These are phyloP conservation scores for Penicillium oxalicum DNA, from an alignment of 2,329 filamentous ascomycete genomes.

Conservation along the genomic window DNA sequence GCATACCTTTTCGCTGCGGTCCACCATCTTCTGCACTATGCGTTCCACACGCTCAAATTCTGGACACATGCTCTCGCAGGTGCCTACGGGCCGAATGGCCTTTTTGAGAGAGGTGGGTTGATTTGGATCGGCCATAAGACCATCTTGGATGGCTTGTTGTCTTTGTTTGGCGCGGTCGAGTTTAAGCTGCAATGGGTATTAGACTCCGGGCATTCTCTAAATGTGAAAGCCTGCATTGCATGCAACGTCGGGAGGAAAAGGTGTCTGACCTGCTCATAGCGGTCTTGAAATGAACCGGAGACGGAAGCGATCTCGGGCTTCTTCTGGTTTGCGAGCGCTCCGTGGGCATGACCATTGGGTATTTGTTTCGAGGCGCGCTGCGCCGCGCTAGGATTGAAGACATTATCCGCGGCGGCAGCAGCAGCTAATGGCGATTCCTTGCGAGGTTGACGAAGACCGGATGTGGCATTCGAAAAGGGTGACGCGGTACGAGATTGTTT, in stretches of 20 bases:
- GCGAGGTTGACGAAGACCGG: too few species aligned
- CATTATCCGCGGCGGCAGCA: neutral
- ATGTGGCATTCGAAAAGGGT: too few species aligned
- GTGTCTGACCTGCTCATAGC: slow-evolving; percentile 33
- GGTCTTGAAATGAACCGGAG: slow-evolving; percentile 27
- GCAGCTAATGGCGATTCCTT: neutral
- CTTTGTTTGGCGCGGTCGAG: slow-evolving; percentile 46
- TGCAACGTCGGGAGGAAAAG: neutral
- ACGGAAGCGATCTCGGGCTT: slow-evolving; percentile 21
- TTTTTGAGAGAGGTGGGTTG: slow-evolving; percentile 55
- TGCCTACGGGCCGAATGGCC: slow-evolving; percentile 57
- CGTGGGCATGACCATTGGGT: slow-evolving; percentile 5
- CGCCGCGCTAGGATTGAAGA: slow-evolving; percentile 1
- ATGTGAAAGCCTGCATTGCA: neutral
- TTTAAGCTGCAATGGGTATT: slow-evolving; percentile 38
- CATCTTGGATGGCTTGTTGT: slow-evolving; percentile 47
- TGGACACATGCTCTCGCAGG: slow-evolving; percentile 59
- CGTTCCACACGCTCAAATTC: slow-evolving; percentile 58
- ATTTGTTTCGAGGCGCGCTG: slow-evolving; percentile 7
- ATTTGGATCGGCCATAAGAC: slow-evolving; percentile 54
- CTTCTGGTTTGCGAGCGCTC: slow-evolving; percentile 3
- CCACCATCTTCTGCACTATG: slow-evolving; percentile 57
- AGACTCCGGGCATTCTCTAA: neutral
- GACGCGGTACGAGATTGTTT: too few species aligned
- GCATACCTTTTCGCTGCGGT: slow-evolving; percentile 53